These are phyloP conservation scores for Rhizodiscina lignyota DNA, from an alignment of 495 filamentous ascomycete genomes.

Conservation along the genomic window DNA sequence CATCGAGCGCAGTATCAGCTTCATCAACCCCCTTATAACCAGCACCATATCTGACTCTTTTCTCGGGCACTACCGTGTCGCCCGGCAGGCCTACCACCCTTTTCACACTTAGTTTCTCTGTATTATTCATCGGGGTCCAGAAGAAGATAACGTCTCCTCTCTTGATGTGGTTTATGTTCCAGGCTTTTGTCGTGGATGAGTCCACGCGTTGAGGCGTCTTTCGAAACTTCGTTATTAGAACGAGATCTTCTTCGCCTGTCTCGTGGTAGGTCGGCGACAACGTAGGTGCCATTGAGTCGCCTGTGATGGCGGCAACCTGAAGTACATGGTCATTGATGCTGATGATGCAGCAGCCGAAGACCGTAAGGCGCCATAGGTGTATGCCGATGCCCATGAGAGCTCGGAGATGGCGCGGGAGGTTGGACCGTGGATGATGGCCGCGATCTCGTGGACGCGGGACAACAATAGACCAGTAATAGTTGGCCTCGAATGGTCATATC, in stretches of 20 bases:
- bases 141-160: slow-evolving; percentile 19
- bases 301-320: slow-evolving; percentile 9
- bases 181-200: background rate
- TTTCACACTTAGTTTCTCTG: slow-evolving; percentile 17
- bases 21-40: slow-evolving; percentile 3
- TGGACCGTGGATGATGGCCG: no score
- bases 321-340: slow-evolving; percentile 11
- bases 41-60: no score
- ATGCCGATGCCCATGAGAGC: no score
- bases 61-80: slow-evolving; percentile 14
- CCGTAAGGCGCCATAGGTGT: background rate
- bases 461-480: no score
- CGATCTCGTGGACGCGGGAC: no score
- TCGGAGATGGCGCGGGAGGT: no score
- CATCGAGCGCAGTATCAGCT: no score
- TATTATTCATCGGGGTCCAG: slow-evolving; percentile 15
- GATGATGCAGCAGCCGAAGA: background rate
- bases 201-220: background rate
- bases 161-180: background rate
- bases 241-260: slow-evolving; percentile 9
- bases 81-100: slow-evolving; percentile 18
- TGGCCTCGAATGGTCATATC: no score
- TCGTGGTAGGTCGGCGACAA: slow-evolving; percentile 15
- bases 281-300: slow-evolving; percentile 20
- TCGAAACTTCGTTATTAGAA: slow-evolving; percentile 8